Conservation (phyloP, 306 rosid genomes). For the Oemleria cerasiformis region DNA sequence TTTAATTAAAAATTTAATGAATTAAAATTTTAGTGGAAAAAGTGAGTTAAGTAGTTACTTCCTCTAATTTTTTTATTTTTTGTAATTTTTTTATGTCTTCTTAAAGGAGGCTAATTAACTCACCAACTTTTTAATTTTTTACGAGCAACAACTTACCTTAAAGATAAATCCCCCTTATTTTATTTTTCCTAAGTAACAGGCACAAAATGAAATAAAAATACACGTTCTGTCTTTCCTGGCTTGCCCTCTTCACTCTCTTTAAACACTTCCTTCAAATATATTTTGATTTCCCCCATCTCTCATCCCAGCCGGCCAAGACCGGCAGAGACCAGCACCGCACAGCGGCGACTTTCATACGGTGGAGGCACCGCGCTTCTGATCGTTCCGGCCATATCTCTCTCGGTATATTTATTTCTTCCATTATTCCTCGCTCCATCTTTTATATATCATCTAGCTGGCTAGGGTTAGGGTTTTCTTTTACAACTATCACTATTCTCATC, state of each 20-base stretch:
- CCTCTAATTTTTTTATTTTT: too few relatives aligned
- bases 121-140: too few relatives aligned
- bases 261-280: background rate
- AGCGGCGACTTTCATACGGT: background rate
- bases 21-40: too few relatives aligned
- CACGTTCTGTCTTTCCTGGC: background rate
- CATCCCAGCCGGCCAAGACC: background rate
- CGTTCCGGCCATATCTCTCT: background rate
- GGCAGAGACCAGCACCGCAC: background rate
- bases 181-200: too few relatives aligned
- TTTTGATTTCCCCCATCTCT: background rate
- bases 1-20: too few relatives aligned
- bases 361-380: background rate
- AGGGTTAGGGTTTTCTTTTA: constrained; percentile 15
- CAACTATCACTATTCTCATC: background rate
- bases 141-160: too few relatives aligned
- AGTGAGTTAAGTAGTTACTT: too few relatives aligned
- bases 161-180: too few relatives aligned
- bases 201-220: background rate
- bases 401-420: background rate
- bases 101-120: too few relatives aligned
- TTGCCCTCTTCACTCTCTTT: background rate
- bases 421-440: background rate
- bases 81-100: too few relatives aligned
- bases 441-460: background rate